These are phyloP conservation scores for Globisporangium radiosum DNA, from an alignment of 352 stramenopile species.

Conservation along the genomic window DNA sequence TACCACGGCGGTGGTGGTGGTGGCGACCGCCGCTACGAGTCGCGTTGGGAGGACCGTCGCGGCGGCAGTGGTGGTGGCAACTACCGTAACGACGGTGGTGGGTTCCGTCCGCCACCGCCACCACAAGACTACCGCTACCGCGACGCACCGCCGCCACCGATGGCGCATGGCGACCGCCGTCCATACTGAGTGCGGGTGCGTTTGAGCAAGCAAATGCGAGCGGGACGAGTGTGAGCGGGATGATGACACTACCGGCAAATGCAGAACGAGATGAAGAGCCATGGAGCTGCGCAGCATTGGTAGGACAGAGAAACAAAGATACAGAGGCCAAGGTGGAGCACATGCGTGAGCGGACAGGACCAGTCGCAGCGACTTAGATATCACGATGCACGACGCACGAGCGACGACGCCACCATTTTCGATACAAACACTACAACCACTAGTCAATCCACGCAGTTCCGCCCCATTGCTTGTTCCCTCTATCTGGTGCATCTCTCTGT, in stretches of 20 bases:
- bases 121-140: slow-evolving; percentile 6
- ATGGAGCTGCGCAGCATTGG: no score
- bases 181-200: neutral
- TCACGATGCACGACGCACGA: neutral
- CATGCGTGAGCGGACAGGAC: neutral
- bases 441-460: neutral
- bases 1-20: slow-evolving; percentile 26
- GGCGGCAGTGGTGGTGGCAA: slow-evolving; percentile 16
- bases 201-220: neutral
- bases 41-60: slow-evolving; percentile 67
- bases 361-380: slow-evolving; percentile 1
- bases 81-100: slow-evolving; percentile 16
- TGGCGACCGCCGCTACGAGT: slow-evolving; percentile 47
- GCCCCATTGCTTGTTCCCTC: neutral
- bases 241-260: neutral
- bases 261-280: no score
- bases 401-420: neutral
- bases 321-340: no score
- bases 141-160: neutral
- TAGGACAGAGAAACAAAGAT: no score
- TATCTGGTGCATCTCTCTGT: neutral
- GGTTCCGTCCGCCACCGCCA: neutral
- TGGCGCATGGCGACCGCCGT: slow-evolving; percentile 3
- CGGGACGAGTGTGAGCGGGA: neutral
- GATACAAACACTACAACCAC: slow-evolving; percentile 1